Base-by-base conservation (phyloP, 352 stramenopile species). In the Saprolegnia diclina region DNA sequence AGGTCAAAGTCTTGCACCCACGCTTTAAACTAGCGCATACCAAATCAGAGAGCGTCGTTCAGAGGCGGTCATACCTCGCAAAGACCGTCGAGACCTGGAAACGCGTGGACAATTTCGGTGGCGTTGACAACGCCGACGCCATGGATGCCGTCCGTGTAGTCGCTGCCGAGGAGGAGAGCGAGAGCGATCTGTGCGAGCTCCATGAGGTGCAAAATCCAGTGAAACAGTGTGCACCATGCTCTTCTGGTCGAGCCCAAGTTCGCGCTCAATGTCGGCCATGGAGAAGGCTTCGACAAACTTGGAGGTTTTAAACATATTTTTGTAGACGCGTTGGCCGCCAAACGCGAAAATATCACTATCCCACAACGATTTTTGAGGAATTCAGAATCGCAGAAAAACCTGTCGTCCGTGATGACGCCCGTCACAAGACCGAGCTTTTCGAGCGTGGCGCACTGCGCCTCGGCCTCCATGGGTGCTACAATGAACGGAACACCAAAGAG, bases 271-370 rank as follows among this genome's bases (percentile, higher is more conserved):
- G 72, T 99, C 97, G 21, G 83, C 72, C 7, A 92, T 88, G 42
- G 85, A 89, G 76, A 99, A 99, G 1, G 89, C 96, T 81, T 99
- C 97, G 11, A 99, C 97, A 76, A 97, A 99, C 72, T 98, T 99
- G 64, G 97, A 87, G 67, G 99, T 93, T 67, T 99, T 93, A 71
- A 99, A 99, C 73, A 99, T 99, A 76, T 99, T 99, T 72, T 98
- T 98, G 82, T 99, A 99, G 19, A 99, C 87, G 29, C 74, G 82
- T 48, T 85, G 76, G 16, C 88, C 97, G 18, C 98, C 98, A 76
- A 99, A 99, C 10, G 82, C 79, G 59, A 95, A 95, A 38, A 95
- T 92, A 67, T 95, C 87, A 59, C 87, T 65, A 57, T 0, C n/a
- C 26, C 13, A 71, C 18, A 22, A 11, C 22, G 2, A 29, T 19